phyloP scores from a whole-genome alignment of 768 basidiomycete genomes.

The Russula foetens region DNA sequence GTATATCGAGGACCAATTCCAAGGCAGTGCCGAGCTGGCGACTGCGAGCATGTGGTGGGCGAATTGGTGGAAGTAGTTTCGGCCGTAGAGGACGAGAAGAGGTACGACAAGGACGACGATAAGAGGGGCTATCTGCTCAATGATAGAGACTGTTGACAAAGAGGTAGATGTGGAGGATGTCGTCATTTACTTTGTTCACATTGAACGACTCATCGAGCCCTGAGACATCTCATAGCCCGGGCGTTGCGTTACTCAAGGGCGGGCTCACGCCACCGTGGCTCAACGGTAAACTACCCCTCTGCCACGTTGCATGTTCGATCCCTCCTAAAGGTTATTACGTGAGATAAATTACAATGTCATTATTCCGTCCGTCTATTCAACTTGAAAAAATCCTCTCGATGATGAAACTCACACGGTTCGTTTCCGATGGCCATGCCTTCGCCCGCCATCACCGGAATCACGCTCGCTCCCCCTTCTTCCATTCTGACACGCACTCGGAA shows the following conservation, averaged over 20 bases:
- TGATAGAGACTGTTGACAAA: conserved; percentile 22
- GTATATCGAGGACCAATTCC: conserved; percentile 43
- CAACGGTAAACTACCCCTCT: neutral
- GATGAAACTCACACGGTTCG: conserved; percentile 29
- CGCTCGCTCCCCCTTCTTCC: conserved; percentile 17
- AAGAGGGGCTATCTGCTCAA: conserved; percentile 53
- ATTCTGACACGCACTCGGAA: conserved; percentile 39
- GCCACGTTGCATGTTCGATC: neutral
- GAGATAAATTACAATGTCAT: neutral
- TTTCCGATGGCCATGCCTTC: conserved; percentile 29
- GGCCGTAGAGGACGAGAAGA: conserved; percentile 27
- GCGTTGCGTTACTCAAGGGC: no score
- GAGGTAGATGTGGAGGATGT: neutral
- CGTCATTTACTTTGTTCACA: conserved; percentile 10
- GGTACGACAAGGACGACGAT: conserved; percentile 42
- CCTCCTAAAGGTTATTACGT: neutral
- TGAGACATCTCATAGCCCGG: neutral
- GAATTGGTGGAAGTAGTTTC: conserved; percentile 24
- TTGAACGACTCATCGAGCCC: neutral
- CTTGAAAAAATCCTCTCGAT: neutral
- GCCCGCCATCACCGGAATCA: conserved; percentile 22
- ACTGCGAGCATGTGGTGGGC: conserved; percentile 50
- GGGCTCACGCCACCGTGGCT: neutral
- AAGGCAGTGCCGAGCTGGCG: conserved; percentile 47
- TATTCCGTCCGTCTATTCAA: neutral